Base-by-base conservation (phyloP, 2,329 filamentous ascomycete genomes). In the Byssothecium circinans region DNA sequence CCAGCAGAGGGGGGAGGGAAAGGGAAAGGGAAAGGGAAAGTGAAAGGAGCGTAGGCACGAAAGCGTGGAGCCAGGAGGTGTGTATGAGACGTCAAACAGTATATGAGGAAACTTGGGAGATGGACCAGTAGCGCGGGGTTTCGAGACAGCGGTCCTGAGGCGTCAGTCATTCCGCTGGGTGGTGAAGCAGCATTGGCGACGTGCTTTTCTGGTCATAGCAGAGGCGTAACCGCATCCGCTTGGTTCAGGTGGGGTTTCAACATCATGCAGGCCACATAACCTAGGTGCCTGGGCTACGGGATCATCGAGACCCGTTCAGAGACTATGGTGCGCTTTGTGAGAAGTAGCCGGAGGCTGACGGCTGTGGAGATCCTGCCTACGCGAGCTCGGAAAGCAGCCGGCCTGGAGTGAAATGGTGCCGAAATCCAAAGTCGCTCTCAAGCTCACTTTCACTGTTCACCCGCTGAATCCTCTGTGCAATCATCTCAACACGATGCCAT, bases 81-180 rank as follows among this genome's bases (percentile, higher is more conserved):
- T 52, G 54, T 60, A 65, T 70, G 67, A 71, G 68, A 71, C 63
- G 57, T 59, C 58, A 69, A 68, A 68, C 57, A 50, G 65, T 70
- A 69, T 70, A 68, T 68, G 68, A 68, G 60, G 57, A 67, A 61
- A 63, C 57, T 55, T 58, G 45, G 59, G 53, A 52, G 56, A 58
- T 53, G 43, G 56, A 56, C 48, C 53, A 61, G 65, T 65, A 61
- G 65, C 52, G 60, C 61, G 60, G 54, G 61, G 68, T 71, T 70
- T 70, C 65, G 68, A 53, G 57, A 64, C 62, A 63, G 61, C 58
- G 62, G 58, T 66, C 62, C 67, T 71, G 61, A 69, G 66, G 67
- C 64, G 60, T 60, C 67, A 64, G 57, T 61, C 58, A 63, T 60
- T 58, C 57, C 52, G 61, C 58, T 61, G 54, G 58, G 56, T 63